Evolutionary conservation across 257 asterid genomes (phyloP).

Genomic region (Solanum virginianum): DNA sequence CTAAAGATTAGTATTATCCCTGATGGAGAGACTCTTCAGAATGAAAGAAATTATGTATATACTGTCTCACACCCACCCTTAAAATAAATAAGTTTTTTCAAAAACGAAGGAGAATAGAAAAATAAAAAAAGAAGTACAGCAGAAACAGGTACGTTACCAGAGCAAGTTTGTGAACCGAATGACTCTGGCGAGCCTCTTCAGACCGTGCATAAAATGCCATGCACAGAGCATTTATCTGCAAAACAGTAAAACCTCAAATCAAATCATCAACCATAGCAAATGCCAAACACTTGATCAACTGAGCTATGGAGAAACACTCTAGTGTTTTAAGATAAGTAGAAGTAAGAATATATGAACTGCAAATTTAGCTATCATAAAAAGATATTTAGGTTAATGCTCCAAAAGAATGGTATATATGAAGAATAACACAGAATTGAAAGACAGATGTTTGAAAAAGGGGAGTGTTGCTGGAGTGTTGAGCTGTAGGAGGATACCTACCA

Average conservation of each 20-base stretch:
- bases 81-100: neutral
- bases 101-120: neutral
- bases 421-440: neutral
- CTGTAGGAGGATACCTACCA: neutral
- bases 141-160: conserved; percentile 35
- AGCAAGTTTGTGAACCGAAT: conserved; percentile 94
- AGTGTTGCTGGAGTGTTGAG: neutral
- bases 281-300: neutral
- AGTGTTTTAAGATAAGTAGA: neutral
- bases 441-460: neutral
- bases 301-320: neutral
- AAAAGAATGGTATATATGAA: neutral
- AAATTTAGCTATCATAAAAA: neutral
- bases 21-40: neutral
- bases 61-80: neutral
- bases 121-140: conserved; percentile 6
- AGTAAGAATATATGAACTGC: neutral
- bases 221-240: conserved; percentile 91
- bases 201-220: conserved; percentile 99
- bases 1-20: neutral
- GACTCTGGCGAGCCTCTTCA: conserved; percentile 95
- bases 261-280: neutral
- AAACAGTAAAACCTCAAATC: neutral
- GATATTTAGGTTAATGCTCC: neutral
- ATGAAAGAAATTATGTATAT: neutral